phyloP scores from a whole-genome alignment of 257 asterid species.

The Jacaranda copaia region DNA sequence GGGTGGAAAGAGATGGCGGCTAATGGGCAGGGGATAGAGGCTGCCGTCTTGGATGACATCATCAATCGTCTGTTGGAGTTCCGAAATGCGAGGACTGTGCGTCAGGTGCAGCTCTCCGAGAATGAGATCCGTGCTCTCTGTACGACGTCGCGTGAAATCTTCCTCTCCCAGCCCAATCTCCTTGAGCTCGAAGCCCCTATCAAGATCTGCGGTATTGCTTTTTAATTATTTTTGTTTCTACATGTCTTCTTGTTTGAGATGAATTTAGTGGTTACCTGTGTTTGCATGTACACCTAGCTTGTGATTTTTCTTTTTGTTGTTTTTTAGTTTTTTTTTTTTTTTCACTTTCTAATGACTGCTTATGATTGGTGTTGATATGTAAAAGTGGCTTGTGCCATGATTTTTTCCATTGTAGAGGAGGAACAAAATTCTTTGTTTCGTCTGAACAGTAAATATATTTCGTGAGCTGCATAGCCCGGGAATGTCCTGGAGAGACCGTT shows the following conservation, averaged over 20 bases:
- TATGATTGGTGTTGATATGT: constrained; percentile 12
- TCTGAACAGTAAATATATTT: background rate
- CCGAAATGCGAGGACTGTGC: constrained; percentile 76
- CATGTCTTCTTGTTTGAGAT: background rate
- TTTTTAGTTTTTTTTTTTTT: too few relatives aligned
- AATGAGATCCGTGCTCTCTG: constrained; percentile 92
- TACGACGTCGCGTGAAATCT: constrained; percentile 76
- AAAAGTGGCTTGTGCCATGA: constrained; percentile 10
- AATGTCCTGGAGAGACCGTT: background rate
- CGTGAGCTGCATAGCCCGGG: background rate
- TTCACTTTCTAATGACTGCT: background rate
- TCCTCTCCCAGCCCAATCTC: constrained; percentile 90
- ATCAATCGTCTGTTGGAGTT: constrained; percentile 82
- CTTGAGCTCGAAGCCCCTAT: constrained; percentile 98
- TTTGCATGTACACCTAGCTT: constrained; percentile 17
- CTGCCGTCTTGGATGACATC: constrained; percentile 81
- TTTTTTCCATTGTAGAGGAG: constrained; percentile 13
- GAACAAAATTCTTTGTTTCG: background rate
- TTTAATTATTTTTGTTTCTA: background rate
- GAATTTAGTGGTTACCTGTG: background rate
- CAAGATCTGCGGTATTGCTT: constrained; percentile 86
- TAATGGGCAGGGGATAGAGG: constrained; percentile 76
- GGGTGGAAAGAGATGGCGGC: constrained; percentile 59
- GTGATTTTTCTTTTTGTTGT: background rate
- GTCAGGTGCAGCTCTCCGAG: constrained; percentile 93